These are phyloP conservation scores for Xylaria acuta DNA, from an alignment of 495 filamentous ascomycete genomes.

Conservation along the genomic window DNA sequence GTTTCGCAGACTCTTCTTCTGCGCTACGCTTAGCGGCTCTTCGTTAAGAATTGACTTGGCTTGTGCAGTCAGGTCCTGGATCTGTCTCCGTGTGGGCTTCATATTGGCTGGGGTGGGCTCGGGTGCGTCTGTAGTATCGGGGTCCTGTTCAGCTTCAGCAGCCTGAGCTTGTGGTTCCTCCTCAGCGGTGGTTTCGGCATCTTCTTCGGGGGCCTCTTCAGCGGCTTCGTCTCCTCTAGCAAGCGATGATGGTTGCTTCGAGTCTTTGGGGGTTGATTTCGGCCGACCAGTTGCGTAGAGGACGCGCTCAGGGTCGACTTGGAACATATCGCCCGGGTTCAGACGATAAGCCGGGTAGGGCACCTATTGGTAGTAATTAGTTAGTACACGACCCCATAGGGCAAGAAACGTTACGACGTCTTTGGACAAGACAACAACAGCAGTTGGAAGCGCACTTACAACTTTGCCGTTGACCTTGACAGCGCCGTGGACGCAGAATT, in stretches of 20 bases:
- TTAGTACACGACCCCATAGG: not conserved
- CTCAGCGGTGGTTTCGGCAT: constrained; percentile 35
- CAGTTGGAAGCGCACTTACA: constrained; percentile 55
- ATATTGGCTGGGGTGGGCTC: constrained; percentile 34
- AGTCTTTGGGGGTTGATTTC: constrained; percentile 51
- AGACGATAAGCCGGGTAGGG: constrained; percentile 89
- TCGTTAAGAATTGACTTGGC: constrained; percentile 40
- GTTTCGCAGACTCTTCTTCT: constrained; percentile 46
- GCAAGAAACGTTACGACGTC: not conserved
- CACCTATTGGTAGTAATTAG: constrained; percentile 66
- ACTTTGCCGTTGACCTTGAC: constrained; percentile 97
- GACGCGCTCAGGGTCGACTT: constrained; percentile 87
- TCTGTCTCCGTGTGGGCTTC: constrained; percentile 37
- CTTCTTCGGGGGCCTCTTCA: constrained; percentile 35
- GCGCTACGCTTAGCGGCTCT: constrained; percentile 34
- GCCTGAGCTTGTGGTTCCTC: constrained; percentile 33
- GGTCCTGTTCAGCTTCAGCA: constrained; percentile 40
- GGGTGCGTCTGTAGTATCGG: constrained; percentile 41
- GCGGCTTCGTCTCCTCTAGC: constrained; percentile 37
- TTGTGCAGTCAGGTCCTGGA: constrained; percentile 32
- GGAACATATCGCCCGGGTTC: constrained; percentile 97
- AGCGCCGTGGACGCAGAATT: constrained; percentile 89
- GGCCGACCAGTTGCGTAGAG: constrained; percentile 82
- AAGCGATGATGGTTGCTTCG: constrained; percentile 9
- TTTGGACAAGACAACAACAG: constrained; percentile 13